Evolutionary conservation across 208 protist genomes (phyloP).

Genomic region (Leishmania martiniquensis): DNA sequence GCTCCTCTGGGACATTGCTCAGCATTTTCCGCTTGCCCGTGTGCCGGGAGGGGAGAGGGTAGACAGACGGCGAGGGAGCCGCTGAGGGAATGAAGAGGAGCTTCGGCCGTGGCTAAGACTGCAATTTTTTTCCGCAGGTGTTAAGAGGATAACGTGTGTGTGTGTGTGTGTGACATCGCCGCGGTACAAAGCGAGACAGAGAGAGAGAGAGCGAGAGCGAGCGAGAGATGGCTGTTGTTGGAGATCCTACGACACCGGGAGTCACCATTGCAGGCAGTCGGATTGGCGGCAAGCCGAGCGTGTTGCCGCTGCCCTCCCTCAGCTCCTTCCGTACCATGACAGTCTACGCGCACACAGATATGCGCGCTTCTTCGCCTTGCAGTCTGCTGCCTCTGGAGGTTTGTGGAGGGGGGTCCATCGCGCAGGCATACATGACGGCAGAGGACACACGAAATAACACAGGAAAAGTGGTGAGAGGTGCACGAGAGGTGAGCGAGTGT

Average conservation of each 20-base stretch:
- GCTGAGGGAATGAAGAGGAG: neutral
- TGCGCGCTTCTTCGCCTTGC: neutral
- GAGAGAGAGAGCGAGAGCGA: too few species aligned
- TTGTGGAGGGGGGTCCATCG: neutral
- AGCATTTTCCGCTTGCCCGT: neutral
- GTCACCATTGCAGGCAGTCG: neutral
- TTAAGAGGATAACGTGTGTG: too few species aligned
- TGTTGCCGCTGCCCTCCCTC: too few species aligned
- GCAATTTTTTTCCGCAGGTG: too few species aligned
- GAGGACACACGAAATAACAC: neutral
- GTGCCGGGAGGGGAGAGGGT: neutral
- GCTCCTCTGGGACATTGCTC: slow-evolving; percentile 24
- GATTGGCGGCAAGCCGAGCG: neutral
- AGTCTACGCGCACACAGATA: neutral
- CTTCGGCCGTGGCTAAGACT: too few species aligned
- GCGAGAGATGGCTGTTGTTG: too few species aligned
- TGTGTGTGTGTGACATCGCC: too few species aligned
- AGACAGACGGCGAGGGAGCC: neutral
- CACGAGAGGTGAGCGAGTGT: too few species aligned
- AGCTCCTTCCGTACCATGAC: neutral
- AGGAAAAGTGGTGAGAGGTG: neutral
- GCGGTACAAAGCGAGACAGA: too few species aligned
- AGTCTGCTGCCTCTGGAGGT: neutral
- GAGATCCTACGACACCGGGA: neutral
- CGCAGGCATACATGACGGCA: neutral